Conservation (phyloP, 2,329 filamentous ascomycete species). For the Talaromyces funiculosus region DNA sequence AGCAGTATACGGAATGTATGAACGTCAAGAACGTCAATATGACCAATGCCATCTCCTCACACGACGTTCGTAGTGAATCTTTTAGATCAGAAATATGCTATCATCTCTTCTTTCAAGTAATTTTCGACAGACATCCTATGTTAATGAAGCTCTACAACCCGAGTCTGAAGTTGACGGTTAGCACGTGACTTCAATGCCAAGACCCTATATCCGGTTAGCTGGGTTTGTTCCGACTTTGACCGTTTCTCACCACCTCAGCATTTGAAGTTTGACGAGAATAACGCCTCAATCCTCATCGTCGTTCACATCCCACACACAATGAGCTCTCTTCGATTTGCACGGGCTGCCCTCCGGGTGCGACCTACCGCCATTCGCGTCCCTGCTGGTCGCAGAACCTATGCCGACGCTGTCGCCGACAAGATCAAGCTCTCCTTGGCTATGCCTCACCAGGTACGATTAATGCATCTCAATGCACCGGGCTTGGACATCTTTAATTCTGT, state of each 20-base stretch:
- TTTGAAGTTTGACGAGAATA: slow-evolving; percentile 7
- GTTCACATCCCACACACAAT: slow-evolving; percentile 50
- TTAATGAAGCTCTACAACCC: not conserved
- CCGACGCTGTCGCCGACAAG: slow-evolving; percentile 81
- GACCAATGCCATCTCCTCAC: not conserved
- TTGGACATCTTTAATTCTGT: not conserved
- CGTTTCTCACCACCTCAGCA: slow-evolving; percentile 15
- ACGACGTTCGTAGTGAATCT: not conserved
- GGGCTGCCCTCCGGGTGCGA: slow-evolving; percentile 78
- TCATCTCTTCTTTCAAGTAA: not conserved
- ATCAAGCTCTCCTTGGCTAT: slow-evolving; percentile 98
- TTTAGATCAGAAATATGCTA: not conserved
- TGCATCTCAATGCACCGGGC: not conserved
- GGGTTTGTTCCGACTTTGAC: slow-evolving; percentile 17
- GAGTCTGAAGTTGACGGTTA: not conserved
- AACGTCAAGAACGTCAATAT: no score
- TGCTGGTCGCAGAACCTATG: slow-evolving; percentile 83
- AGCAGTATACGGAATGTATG: no score
- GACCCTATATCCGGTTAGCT: slow-evolving; percentile 12
- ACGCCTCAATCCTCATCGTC: slow-evolving; percentile 21
- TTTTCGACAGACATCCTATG: no score
- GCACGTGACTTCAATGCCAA: slow-evolving; percentile 15
- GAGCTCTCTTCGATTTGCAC: slow-evolving; percentile 91
- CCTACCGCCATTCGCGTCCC: slow-evolving; percentile 70
- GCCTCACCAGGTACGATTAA: slow-evolving; percentile 84